Conservation (phyloP, 306 rosid genomes). For the Quercus suber region DNA sequence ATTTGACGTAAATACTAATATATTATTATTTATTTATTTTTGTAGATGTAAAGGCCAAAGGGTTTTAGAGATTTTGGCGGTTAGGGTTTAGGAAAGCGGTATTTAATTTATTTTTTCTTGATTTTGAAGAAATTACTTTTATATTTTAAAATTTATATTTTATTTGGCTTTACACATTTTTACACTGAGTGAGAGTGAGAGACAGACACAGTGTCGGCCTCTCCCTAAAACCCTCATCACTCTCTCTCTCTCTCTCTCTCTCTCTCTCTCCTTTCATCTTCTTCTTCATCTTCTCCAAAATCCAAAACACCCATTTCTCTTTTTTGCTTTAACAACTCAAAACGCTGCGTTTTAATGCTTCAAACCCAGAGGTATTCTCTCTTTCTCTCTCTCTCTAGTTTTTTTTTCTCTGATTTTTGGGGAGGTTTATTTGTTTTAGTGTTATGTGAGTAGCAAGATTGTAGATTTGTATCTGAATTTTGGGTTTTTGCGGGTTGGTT, state of each 20-base stretch:
- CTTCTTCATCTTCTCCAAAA: not conserved
- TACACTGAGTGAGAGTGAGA: no score
- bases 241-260: no score
- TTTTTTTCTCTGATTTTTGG: not conserved
- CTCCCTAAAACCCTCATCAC: slow-evolving; percentile 7
- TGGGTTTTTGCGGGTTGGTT: not conserved
- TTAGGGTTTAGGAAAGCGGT: slow-evolving; percentile 40
- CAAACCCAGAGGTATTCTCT: not conserved
- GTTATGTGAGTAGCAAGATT: not conserved
- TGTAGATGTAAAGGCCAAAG: not conserved
- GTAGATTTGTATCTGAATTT: not conserved
- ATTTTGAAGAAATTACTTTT: no score
- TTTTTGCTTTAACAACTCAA: no score
- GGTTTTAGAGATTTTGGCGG: slow-evolving; percentile 41
- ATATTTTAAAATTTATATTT: no score
- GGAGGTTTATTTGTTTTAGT: not conserved
- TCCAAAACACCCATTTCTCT: not conserved
- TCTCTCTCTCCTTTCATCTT: slow-evolving; percentile 1
- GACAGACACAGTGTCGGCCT: not conserved
- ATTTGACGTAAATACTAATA: no score
- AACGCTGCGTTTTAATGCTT: no score
- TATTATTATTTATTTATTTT: not conserved
- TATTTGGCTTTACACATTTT: no score
- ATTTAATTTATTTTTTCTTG: not conserved
- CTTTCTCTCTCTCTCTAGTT: not conserved